Evolutionary conservation across 495 filamentous ascomycete genomes (phyloP).

Genomic region (Talaromyces trachyspermus): DNA sequence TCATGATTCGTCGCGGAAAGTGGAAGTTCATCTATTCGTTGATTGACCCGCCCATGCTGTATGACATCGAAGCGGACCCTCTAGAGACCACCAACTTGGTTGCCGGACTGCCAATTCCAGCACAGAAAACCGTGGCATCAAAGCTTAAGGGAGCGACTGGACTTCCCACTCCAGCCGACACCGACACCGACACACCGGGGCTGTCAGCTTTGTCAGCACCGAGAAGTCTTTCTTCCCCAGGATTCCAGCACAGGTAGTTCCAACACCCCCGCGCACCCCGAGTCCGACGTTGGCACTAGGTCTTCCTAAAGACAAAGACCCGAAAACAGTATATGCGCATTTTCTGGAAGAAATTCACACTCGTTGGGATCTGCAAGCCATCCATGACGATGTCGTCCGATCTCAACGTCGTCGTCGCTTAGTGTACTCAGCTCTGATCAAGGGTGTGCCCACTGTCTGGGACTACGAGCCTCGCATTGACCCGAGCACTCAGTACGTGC

Average conservation of each 20-base stretch:
- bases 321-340: slow-evolving; percentile 36
- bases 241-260: slow-evolving; percentile 18
- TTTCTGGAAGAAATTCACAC: slow-evolving; percentile 59
- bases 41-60: slow-evolving; percentile 73
- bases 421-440: slow-evolving; percentile 65
- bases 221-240: slow-evolving; percentile 24
- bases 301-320: slow-evolving; percentile 35
- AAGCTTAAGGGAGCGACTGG: slow-evolving; percentile 13
- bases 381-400: slow-evolving; percentile 58
- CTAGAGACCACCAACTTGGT: slow-evolving; percentile 67
- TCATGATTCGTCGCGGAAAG: slow-evolving; percentile 78
- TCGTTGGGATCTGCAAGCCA: slow-evolving; percentile 68
- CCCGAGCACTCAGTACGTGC: slow-evolving; percentile 59
- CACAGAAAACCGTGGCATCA: slow-evolving; percentile 8
- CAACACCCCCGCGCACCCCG: slow-evolving; percentile 34
- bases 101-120: slow-evolving; percentile 23
- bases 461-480: slow-evolving; percentile 71
- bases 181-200: neutral
- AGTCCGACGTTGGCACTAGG: slow-evolving; percentile 24
- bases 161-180: slow-evolving; percentile 35
- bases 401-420: slow-evolving; percentile 67
- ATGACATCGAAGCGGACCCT: slow-evolving; percentile 64
- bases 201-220: slow-evolving; percentile 17
- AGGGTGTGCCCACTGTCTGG: slow-evolving; percentile 65
- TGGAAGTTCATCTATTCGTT: slow-evolving; percentile 83